These are phyloP conservation scores for Pyrrhoderma lamaoense DNA, from an alignment of 1,284 basidiomycete species.

Conservation along the genomic window DNA sequence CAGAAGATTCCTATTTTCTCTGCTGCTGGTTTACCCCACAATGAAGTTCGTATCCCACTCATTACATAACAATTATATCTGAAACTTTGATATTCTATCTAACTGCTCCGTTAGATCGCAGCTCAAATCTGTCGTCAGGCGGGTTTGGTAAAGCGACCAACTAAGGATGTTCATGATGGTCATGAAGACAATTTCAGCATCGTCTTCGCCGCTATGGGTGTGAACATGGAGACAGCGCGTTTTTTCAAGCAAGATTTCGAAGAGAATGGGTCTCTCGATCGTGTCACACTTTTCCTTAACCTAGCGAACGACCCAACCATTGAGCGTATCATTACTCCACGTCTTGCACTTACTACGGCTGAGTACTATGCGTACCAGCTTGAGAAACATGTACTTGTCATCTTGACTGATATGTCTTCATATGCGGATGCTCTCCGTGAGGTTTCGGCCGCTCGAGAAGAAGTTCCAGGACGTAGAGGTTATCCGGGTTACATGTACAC, in stretches of 20 bases:
- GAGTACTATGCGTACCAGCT: conserved; percentile 99
- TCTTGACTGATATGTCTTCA: conserved; percentile 98
- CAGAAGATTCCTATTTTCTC: conserved; percentile 99
- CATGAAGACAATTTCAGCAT: conserved; percentile 99
- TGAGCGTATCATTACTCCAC: conserved; percentile 99
- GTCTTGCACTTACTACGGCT: conserved; percentile 95
- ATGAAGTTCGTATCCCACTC: conserved; percentile 59
- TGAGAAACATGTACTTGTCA: conserved; percentile 99
- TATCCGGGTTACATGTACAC: conserved; percentile 99
- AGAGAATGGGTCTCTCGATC: conserved; percentile 96
- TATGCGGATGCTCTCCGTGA: conserved; percentile 98
- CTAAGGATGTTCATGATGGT: conserved; percentile 96
- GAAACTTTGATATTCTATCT: conserved; percentile 16
- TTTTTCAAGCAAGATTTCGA: conserved; percentile 99
- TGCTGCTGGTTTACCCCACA: conserved; percentile 97
- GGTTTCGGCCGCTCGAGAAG: conserved; percentile 96
- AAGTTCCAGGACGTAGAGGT: conserved; percentile 98
- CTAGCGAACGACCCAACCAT: conserved; percentile 99
- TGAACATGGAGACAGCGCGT: conserved; percentile 99
- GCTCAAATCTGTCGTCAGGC: conserved; percentile 99
- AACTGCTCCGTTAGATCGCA: conserved; percentile 69
- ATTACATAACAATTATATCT: conserved; percentile 2
- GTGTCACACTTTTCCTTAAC: conserved; percentile 98
- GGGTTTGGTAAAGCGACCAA: conserved; percentile 90
- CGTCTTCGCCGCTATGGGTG: conserved; percentile 99